Evolutionary conservation across 805 yeast species (phyloP), one percentile per base, ranked within the genome.

Genomic region (Kodamaea fukazawae): DNA sequence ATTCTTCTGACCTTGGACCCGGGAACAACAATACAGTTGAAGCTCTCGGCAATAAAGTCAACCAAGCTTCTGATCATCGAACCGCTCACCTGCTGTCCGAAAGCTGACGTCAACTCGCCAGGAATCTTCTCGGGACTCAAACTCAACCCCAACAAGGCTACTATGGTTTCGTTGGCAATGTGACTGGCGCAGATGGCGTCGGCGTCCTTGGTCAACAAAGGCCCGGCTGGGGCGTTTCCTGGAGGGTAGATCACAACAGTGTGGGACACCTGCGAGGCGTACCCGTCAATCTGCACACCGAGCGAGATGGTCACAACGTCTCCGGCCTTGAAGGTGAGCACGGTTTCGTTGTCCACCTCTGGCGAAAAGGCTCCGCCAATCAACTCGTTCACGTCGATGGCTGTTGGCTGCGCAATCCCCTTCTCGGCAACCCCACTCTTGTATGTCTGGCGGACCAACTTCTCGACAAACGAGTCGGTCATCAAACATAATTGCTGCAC

Each of bases 281-380:
- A 93, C 41, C 99, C 99, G 63, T 93, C 99, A 50, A 93, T 78
- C 48, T 93, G 97, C 44, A 84, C 90, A 35, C 97, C 99, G 20
- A 91, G 71, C 9, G 85, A 70, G 42, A 93, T 75, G 46, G 91
- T 90, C 25, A 87, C 87, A 34, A 90, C 73, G 60, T 93, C 97
- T 36, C 98, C 98, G 16, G 79, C 78, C 40, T 62, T 59, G 51
- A 86, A 78, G 38, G 63, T 60, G 44, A 70, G 52, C 23, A 70
- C 70, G 6, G 64, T 56, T 23, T 58, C 65, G 48, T 81, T 85
- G 57, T 81, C 89, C 38, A 84, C 61, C 61, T 89, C 96, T 30
- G 99, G 99, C 23, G 95, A 73, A 62, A 85, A 86, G 4, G 33
- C 42, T 8, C 96, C 96, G 42, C 70, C 63, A 15, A 82, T 77